A percentile compares a stretch with the other conserved stretches of the same genome.
phyloP scores from a whole-genome alignment of 495 filamentous ascomycete genomes.

The Xylaria intraflava region DNA sequence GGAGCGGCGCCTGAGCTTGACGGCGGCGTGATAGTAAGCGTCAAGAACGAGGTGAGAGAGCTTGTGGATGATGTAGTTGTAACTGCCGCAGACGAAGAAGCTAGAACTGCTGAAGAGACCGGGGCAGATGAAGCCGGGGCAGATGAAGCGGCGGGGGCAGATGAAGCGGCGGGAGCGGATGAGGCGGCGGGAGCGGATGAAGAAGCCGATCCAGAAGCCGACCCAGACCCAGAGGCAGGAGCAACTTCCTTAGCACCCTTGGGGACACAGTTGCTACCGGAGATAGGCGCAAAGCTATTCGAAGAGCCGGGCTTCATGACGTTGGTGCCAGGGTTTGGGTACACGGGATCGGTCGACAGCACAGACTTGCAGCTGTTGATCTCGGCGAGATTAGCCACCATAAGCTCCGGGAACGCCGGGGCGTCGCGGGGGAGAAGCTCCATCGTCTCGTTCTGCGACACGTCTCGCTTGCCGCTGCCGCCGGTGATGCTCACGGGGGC shows the following conservation, averaged over 20 bases:
- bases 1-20: background rate
- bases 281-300: constrained; percentile 12
- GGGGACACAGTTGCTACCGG: constrained; percentile 17
- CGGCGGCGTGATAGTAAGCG: background rate
- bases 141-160: background rate
- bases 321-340: constrained; percentile 51
- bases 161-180: background rate
- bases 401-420: constrained; percentile 65
- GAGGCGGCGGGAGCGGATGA: background rate
- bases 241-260: constrained; percentile 18
- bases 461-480: constrained; percentile 30
- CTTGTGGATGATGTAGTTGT: background rate
- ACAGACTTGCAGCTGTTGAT: constrained; percentile 46
- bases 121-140: background rate
- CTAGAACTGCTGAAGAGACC: too few species aligned
- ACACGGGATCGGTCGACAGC: constrained; percentile 40
- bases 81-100: background rate
- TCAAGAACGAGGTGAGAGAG: background rate
- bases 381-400: constrained; percentile 58
- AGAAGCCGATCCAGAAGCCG: constrained; percentile 10
- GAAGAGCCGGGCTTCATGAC: constrained; percentile 34
- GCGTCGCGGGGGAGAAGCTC: constrained; percentile 29
- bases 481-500: constrained; percentile 58
- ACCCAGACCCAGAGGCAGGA: constrained; percentile 11
- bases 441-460: constrained; percentile 9